Conservation (phyloP, 495 filamentous ascomycete genomes). For the Daldinia concentrica region DNA sequence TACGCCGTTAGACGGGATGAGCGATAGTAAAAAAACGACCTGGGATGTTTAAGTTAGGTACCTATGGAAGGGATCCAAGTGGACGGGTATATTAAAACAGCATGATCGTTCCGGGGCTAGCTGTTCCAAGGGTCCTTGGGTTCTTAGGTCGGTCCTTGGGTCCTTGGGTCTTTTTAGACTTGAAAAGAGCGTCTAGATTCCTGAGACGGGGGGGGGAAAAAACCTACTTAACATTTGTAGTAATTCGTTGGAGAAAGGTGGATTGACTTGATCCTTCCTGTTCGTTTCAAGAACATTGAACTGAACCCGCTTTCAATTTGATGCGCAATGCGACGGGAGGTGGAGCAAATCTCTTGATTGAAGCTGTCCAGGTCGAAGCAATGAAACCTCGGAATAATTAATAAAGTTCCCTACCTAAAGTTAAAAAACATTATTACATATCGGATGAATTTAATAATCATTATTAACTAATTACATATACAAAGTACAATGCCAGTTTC, state of each 20-base stretch:
- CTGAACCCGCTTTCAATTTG: constrained; percentile 13
- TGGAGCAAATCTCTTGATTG: background rate
- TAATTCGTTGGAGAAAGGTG: constrained; percentile 1
- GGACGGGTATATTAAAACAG: constrained; percentile 42
- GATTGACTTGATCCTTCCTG: background rate
- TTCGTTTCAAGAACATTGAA: constrained; percentile 15
- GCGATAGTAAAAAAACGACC: constrained; percentile 32
- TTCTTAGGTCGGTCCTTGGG: constrained; percentile 1
- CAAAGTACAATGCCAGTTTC: too few relatives aligned
- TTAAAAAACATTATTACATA: too few relatives aligned
- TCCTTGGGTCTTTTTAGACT: background rate
- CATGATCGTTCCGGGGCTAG: constrained; percentile 30
- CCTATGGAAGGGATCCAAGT: constrained; percentile 40
- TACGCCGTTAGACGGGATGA: constrained; percentile 23
- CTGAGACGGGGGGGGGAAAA: background rate
- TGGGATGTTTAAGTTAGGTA: constrained; percentile 10
- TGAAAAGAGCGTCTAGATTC: constrained; percentile 12
- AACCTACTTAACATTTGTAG: background rate
- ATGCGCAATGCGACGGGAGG: constrained; percentile 11
- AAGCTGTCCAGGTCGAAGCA: background rate
- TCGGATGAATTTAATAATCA: constrained; percentile 24
- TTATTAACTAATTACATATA: too few relatives aligned
- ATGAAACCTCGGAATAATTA: constrained; percentile 32
- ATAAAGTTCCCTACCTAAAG: background rate
- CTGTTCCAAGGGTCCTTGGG: constrained; percentile 20